Evolutionary conservation across 257 asterid genomes (phyloP).

Genomic region (Scutellaria barbata): DNA sequence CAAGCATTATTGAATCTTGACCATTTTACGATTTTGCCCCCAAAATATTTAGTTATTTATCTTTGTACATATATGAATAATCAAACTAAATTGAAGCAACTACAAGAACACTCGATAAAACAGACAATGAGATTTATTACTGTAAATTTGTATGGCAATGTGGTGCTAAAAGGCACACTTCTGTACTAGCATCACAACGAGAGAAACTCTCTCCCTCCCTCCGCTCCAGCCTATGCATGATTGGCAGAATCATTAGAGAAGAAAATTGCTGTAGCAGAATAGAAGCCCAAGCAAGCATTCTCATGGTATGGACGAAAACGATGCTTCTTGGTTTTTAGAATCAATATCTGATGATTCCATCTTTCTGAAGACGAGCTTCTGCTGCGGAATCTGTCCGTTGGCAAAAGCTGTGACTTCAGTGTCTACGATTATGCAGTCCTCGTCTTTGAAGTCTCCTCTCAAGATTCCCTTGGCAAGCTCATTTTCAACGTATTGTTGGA

Average conservation of each 20-base stretch:
- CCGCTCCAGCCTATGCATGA: not conserved
- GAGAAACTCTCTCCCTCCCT: not conserved
- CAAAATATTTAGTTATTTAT: too few relatives aligned
- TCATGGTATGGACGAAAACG: constrained; percentile 49
- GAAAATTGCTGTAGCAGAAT: not conserved
- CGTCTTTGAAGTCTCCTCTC: constrained; percentile 88
- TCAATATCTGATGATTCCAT: constrained; percentile 45
- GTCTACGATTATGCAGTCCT: constrained; percentile 64
- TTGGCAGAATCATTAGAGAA: not conserved
- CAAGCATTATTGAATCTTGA: too few relatives aligned
- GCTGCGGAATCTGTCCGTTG: constrained; percentile 88
- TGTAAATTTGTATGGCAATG: not conserved
- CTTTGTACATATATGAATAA: too few relatives aligned
- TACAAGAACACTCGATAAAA: not conserved
- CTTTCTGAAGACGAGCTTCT: constrained; percentile 69
- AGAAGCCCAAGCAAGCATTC: not conserved
- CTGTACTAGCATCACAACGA: not conserved
- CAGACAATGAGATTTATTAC: not conserved
- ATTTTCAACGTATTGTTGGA: constrained; percentile 82
- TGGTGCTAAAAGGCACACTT: not conserved
- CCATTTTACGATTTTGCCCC: too few relatives aligned
- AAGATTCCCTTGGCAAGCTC: constrained; percentile 92
- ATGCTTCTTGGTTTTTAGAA: constrained; percentile 55
- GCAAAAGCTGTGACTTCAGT: constrained; percentile 76
- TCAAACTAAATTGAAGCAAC: not conserved